Percentiles rank a stretch among this genome's conserved stretches.
phyloP scores from a whole-genome alignment of 805 yeast species.

The Hanseniaspora valbyensis region DNA sequence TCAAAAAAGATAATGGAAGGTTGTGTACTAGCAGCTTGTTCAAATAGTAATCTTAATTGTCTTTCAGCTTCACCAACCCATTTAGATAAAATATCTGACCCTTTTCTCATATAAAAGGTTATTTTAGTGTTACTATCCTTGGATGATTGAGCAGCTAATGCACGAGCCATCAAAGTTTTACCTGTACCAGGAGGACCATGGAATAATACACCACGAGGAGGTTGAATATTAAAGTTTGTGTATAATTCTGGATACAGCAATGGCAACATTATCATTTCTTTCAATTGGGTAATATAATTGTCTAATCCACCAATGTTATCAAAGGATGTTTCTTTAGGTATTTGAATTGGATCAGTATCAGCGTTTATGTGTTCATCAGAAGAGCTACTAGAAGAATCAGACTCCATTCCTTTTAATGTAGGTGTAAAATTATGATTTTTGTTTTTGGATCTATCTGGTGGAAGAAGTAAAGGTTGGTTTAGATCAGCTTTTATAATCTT shows the following conservation, averaged over 20 bases:
- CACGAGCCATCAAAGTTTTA: conserved; percentile 95
- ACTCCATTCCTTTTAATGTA: conserved; percentile 32
- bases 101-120: conserved; percentile 95
- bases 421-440: conserved; percentile 4
- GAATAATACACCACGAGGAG: conserved; percentile 93
- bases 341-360: conserved; percentile 88
- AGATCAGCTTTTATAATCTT: conserved; percentile 12
- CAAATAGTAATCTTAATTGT: conserved; percentile 78
- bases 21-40: conserved; percentile 91
- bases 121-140: conserved; percentile 64
- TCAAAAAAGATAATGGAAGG: conserved; percentile 94
- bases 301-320: conserved; percentile 85
- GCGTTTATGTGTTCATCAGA: conserved; percentile 52
- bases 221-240: conserved; percentile 78
- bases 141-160: conserved; percentile 89
- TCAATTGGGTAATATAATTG: conserved; percentile 78
- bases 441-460: conserved; percentile 3
- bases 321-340: conserved; percentile 75
- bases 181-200: conserved; percentile 99
- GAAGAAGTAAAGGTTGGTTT: conserved; percentile 6
- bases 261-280: conserved; percentile 94
- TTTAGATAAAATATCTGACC: conserved; percentile 91
- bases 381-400: conserved; percentile 39
- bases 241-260: conserved; percentile 87
- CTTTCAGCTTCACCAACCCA: conserved; percentile 99